A percentile compares a stretch with the other conserved stretches of the same genome.
phyloP scores from a whole-genome alignment of 1,284 basidiomycete species.

The Mycena sp. region DNA sequence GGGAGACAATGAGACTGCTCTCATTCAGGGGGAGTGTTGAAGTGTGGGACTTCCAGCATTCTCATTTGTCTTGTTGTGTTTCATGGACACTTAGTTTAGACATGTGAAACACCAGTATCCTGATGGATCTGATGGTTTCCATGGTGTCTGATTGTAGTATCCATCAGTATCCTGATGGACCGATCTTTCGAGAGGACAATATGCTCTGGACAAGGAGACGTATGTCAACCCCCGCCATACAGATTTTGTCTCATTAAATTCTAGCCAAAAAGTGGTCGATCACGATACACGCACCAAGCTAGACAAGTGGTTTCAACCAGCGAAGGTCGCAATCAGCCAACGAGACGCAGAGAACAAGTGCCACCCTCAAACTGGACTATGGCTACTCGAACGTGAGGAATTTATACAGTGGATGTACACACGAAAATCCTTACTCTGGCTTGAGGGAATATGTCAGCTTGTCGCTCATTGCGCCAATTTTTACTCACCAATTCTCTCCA shows the following conservation, averaged over 20 bases:
- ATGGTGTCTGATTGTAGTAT: too few species aligned
- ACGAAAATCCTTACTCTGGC: slow-evolving; percentile 4
- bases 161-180: too few species aligned
- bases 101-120: too few species aligned
- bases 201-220: background rate
- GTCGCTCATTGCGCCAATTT: background rate
- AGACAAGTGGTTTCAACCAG: slow-evolving; percentile 1
- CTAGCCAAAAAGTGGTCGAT: background rate
- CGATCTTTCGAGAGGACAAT: slow-evolving; percentile 8
- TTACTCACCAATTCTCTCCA: background rate
- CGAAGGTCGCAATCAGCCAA: background rate
- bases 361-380: background rate
- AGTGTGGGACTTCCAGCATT: too few species aligned
- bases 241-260: background rate
- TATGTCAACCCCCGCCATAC: background rate
- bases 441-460: slow-evolving; percentile 14
- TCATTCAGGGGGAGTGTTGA: too few species aligned
- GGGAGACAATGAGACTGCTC: too few species aligned
- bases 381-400: background rate
- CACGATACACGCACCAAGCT: background rate
- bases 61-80: too few species aligned
- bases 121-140: too few species aligned
- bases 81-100: too few species aligned
- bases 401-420: slow-evolving; percentile 11
- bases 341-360: background rate